Percentiles rank a stretch among this genome's conserved stretches.
These are phyloP conservation scores for Didymella keratinophila DNA, from an alignment of 2,329 filamentous ascomycete genomes.

Conservation along the genomic window DNA sequence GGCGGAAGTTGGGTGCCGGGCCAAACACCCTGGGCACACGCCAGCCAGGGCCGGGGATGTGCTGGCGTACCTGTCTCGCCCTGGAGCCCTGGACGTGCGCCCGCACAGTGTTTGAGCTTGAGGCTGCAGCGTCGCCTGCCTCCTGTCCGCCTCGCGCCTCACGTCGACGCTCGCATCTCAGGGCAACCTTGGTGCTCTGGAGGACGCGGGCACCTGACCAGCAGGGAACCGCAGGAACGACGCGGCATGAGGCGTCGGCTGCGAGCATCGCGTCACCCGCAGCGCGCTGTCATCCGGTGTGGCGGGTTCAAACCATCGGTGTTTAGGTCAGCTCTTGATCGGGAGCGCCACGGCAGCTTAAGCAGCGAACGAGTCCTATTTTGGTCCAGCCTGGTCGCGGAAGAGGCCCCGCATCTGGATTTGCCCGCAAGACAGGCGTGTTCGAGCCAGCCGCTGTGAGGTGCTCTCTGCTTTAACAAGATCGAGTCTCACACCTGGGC, in stretches of 20 bases:
- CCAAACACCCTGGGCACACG: conserved; percentile 24
- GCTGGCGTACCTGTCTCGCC: conserved; percentile 47
- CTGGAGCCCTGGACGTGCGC: conserved; percentile 16
- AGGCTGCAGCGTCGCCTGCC: conserved; percentile 26
- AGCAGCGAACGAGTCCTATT: conserved; percentile 29
- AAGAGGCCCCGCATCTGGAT: conserved; percentile 37
- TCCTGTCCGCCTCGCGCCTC: conserved; percentile 25
- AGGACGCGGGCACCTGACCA: conserved; percentile 26
- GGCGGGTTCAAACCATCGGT: conserved; percentile 36
- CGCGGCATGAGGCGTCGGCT: conserved; percentile 28
- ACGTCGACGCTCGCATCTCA: conserved; percentile 6
- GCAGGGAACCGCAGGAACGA: conserved; percentile 23
- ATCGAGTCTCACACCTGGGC: too few species aligned
- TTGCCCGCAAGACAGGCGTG: conserved; percentile 25
- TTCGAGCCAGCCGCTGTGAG: conserved; percentile 21
- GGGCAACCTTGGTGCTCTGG: conserved; percentile 17
- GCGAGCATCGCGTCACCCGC: conserved; percentile 39
- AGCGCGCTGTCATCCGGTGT: conserved; percentile 42
- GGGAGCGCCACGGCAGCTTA: conserved; percentile 32
- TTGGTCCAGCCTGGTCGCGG: conserved; percentile 32
- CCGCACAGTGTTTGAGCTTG: conserved; percentile 36
- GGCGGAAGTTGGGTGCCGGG: conserved; percentile 43
- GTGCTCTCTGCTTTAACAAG: background rate
- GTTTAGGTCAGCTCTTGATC: conserved; percentile 37
- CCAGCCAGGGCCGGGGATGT: conserved; percentile 26